Evolutionary conservation across 495 filamentous ascomycete genomes (phyloP).

Genomic region (Paragyromitra xinjiangensis): DNA sequence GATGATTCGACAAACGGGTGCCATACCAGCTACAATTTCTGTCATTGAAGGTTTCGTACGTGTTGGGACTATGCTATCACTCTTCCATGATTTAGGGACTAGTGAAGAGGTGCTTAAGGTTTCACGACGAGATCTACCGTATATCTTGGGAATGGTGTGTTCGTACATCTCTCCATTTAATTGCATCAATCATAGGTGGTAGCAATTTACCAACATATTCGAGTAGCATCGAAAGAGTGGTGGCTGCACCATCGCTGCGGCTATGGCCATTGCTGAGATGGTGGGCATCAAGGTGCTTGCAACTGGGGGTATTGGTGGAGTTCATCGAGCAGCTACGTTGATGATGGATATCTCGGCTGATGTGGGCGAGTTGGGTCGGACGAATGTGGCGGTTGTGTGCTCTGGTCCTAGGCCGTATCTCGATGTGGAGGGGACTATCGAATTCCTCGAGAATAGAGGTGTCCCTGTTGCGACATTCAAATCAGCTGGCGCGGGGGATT

Average conservation of each 20-base stretch:
- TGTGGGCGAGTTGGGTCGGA: slow-evolving; percentile 89
- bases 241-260: slow-evolving; percentile 89
- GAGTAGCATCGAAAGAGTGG: slow-evolving; percentile 60
- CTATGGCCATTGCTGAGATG: slow-evolving; percentile 86
- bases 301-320: slow-evolving; percentile 82
- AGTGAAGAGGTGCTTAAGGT: slow-evolving; percentile 74
- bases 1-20: slow-evolving; percentile 80
- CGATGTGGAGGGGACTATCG: slow-evolving; percentile 86
- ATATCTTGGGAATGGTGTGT: slow-evolving; percentile 78
- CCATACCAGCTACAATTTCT: slow-evolving; percentile 87
- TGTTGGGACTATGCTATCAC: slow-evolving; percentile 78
- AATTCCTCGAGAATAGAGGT: slow-evolving; percentile 94
- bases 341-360: slow-evolving; percentile 95
- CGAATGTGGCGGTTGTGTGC: slow-evolving; percentile 84
- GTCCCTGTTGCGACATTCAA: slow-evolving; percentile 87
- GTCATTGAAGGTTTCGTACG: slow-evolving; percentile 79
- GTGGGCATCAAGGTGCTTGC: slow-evolving; percentile 94
- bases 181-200: not conserved
- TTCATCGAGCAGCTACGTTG: slow-evolving; percentile 83
- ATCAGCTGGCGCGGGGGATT: slow-evolving; percentile 54
- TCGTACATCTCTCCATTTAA: slow-evolving; percentile 6
- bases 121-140: slow-evolving; percentile 85
- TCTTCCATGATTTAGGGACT: slow-evolving; percentile 70
- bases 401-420: slow-evolving; percentile 95
- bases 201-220: slow-evolving; percentile 9